These are phyloP conservation scores for Beauveria rudraprayagi DNA, from an alignment of 2,329 filamentous ascomycete genomes.

Conservation along the genomic window DNA sequence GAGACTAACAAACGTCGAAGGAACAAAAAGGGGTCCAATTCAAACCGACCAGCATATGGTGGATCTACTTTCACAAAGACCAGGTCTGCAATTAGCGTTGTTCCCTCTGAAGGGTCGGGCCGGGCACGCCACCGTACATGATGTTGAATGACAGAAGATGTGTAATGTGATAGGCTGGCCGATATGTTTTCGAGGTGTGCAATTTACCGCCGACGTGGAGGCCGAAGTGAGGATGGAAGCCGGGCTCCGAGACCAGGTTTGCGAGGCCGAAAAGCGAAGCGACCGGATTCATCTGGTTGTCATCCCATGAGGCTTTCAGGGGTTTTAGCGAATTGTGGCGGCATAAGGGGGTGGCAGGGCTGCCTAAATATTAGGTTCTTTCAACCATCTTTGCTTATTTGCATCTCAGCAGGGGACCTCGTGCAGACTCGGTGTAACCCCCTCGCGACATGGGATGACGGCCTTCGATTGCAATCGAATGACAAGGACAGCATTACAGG, in stretches of 20 bases:
- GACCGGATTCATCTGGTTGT: background rate
- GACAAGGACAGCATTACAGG: background rate
- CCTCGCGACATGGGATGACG: background rate
- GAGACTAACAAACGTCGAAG: no score
- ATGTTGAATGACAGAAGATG: background rate
- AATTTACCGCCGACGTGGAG: background rate
- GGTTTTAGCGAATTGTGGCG: conserved; percentile 1
- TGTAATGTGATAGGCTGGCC: background rate
- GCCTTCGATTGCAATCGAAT: background rate
- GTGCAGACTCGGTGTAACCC: background rate
- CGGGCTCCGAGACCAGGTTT: no score
- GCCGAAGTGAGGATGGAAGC: background rate
- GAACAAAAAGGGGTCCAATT: background rate
- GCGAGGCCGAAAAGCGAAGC: background rate
- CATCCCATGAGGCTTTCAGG: background rate
- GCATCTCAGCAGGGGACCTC: background rate
- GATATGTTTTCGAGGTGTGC: no score
- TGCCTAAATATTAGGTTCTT: no score
- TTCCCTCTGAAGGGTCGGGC: no score
- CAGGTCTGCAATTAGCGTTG: background rate
- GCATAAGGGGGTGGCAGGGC: background rate
- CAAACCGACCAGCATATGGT: background rate
- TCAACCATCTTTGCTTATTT: no score
- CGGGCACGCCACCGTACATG: background rate
- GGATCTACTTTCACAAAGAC: background rate